Conservation (phyloP, 2,329 filamentous ascomycete species). For the Penicillium thymicola region DNA sequence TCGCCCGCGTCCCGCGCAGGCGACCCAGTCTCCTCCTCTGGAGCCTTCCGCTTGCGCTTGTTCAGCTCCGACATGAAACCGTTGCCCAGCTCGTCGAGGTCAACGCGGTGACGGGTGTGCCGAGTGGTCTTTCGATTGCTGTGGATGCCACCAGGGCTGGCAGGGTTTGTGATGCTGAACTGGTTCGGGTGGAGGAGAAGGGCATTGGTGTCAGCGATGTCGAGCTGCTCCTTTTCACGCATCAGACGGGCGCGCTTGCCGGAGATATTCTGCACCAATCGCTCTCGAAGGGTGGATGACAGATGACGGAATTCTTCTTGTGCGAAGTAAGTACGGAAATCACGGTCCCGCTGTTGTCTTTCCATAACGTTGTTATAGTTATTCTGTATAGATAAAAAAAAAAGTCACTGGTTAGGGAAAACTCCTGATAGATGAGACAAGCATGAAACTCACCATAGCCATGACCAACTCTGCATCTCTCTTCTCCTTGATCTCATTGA, state of each 20-base stretch:
- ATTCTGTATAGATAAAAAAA: conserved; percentile 42
- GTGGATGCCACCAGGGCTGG: conserved; percentile 59
- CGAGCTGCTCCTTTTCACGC: conserved; percentile 65
- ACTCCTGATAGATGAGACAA: neutral
- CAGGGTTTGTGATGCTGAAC: conserved; percentile 63
- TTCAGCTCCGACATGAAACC: conserved; percentile 48
- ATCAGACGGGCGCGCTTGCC: conserved; percentile 57
- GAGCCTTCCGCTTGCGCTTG: conserved; percentile 58
- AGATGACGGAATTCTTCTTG: conserved; percentile 61
- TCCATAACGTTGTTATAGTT: conserved; percentile 56
- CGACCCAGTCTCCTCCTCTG: conserved; percentile 58
- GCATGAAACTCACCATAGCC: conserved; percentile 65
- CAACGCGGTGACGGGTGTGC: conserved; percentile 57
- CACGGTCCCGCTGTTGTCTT: conserved; percentile 55
- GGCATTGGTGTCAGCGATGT: conserved; percentile 64
- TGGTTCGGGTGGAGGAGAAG: conserved; percentile 64
- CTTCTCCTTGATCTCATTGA: conserved; percentile 84
- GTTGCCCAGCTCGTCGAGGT: conserved; percentile 51
- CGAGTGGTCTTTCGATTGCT: conserved; percentile 63
- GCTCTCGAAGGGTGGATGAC: conserved; percentile 58
- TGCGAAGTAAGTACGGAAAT: conserved; percentile 60
- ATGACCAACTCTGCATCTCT: conserved; percentile 78
- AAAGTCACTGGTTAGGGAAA: neutral
- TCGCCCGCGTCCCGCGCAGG: conserved; percentile 51
- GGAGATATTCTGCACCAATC: conserved; percentile 56